These are phyloP conservation scores for Globisporangium barbulae DNA, from an alignment of 352 stramenopile species.

Conservation along the genomic window DNA sequence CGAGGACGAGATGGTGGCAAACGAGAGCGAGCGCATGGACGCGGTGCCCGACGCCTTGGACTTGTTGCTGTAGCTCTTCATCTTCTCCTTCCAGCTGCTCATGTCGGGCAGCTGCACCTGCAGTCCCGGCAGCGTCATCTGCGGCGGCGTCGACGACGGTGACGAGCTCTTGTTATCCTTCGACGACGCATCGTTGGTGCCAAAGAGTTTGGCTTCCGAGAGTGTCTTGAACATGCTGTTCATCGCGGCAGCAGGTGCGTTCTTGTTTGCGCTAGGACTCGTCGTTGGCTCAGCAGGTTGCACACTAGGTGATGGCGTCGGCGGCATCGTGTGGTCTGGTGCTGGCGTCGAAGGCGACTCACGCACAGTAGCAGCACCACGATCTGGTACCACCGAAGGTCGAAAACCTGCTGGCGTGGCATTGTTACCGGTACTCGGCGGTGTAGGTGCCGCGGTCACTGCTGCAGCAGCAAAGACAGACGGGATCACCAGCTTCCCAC, in stretches of 20 bases:
- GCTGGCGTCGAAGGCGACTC: constrained; percentile 33
- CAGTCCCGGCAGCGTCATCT: constrained; percentile 18
- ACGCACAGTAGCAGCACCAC: neutral
- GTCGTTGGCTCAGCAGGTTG: neutral
- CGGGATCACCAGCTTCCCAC: neutral
- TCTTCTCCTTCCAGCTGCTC: constrained; percentile 43
- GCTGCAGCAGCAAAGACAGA: neutral
- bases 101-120: constrained; percentile 32
- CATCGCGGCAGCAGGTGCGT: constrained; percentile 18
- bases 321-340: constrained; percentile 28
- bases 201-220: constrained; percentile 27
- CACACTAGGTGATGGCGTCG: constrained; percentile 23
- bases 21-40: constrained; percentile 43
- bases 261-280: neutral
- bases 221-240: constrained; percentile 38
- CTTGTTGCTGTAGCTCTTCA: constrained; percentile 32
- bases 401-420: constrained; percentile 1
- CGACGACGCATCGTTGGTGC: constrained; percentile 7
- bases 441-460: neutral
- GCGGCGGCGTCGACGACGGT: constrained; percentile 10
- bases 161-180: constrained; percentile 8
- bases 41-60: constrained; percentile 20
- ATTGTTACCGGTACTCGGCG: neutral
- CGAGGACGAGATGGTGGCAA: constrained; percentile 33
- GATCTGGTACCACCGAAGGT: constrained; percentile 11